phyloP scores from a whole-genome alignment of 1,284 basidiomycete species.

The Melampsora larici-populina region DNA sequence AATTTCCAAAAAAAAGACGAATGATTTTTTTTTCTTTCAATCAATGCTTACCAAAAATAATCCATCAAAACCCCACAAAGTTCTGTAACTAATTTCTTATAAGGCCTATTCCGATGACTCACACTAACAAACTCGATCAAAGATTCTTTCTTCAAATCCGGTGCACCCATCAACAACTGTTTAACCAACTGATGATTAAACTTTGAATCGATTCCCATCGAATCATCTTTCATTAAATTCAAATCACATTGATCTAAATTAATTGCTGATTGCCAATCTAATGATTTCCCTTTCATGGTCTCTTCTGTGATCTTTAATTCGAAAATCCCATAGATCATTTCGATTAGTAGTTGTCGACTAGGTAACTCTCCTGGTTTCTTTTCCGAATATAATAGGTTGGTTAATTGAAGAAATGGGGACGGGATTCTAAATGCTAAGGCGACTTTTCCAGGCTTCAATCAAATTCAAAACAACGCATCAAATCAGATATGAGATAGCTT shows the following conservation, averaged over 20 bases:
- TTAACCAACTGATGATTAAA: neutral
- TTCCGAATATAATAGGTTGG: conserved; percentile 83
- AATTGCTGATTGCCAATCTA: neutral
- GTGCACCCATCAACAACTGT: conserved; percentile 20
- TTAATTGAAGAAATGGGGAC: conserved; percentile 76
- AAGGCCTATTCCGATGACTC: conserved; percentile 28
- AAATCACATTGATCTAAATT: conserved; percentile 56
- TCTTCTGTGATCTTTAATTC: conserved; percentile 61
- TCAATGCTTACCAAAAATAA: conserved; percentile 40
- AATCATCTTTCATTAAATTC: conserved; percentile 50
- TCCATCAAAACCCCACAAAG: conserved; percentile 42
- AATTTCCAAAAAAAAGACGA: conserved; percentile 68
- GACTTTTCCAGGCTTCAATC: conserved; percentile 54
- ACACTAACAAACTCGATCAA: conserved; percentile 36
- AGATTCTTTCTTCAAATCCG: conserved; percentile 24
- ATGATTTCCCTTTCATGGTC: conserved; percentile 8
- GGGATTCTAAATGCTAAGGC: conserved; percentile 79
- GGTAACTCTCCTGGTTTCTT: conserved; percentile 93
- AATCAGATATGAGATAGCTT: neutral
- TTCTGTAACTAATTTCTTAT: conserved; percentile 41
- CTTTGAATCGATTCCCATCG: conserved; percentile 57
- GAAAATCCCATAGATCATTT: conserved; percentile 75
- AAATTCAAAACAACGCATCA: neutral
- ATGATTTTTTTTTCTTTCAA: conserved; percentile 64
- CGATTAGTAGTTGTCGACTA: conserved; percentile 82